A percentile compares a stretch with the other conserved stretches of the same genome.
Evolutionary conservation across 2,329 filamentous ascomycete species (phyloP).

Genomic region (Myriosclerotinia curreyana): DNA sequence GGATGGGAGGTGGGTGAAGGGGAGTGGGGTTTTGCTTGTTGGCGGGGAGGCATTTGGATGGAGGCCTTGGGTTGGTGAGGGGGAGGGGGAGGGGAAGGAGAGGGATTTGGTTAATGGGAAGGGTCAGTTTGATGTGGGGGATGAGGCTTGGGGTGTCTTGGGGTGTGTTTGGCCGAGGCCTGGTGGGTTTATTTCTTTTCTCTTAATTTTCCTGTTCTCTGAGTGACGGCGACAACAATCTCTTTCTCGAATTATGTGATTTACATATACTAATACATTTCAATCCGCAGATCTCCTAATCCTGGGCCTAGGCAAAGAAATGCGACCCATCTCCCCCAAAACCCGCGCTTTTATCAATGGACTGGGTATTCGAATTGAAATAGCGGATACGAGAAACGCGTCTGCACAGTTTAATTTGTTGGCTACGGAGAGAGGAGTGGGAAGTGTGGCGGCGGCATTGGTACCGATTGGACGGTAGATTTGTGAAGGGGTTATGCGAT

Average conservation of each 20-base stretch:
- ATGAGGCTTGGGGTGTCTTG: constrained; percentile 71
- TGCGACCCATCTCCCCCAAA: constrained; percentile 72
- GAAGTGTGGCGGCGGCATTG: constrained; percentile 81
- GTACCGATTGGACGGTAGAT: constrained; percentile 74
- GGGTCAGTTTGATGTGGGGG: constrained; percentile 75
- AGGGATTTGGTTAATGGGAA: constrained; percentile 64
- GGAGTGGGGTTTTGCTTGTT: constrained; percentile 73
- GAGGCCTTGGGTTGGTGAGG: constrained; percentile 67
- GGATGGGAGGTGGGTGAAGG: constrained; percentile 44
- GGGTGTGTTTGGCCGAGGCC: constrained; percentile 83
- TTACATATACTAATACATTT: neutral
- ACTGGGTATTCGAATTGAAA: constrained; percentile 80
- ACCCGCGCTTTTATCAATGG: constrained; percentile 69
- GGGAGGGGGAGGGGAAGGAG: constrained; percentile 40
- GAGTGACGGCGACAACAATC: neutral
- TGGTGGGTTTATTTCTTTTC: constrained; percentile 52
- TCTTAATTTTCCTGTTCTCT: neutral
- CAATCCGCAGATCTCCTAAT: constrained; percentile 70
- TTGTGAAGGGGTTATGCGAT: neutral
- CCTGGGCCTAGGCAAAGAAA: constrained; percentile 75
- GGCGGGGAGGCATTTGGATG: constrained; percentile 86
- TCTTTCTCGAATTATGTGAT: neutral
- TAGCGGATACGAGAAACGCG: constrained; percentile 90
- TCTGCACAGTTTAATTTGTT: constrained; percentile 92
- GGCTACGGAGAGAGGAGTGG: constrained; percentile 86